phyloP scores from a whole-genome alignment of 2,329 filamentous ascomycete species.

The Cyphellophora europaea region DNA sequence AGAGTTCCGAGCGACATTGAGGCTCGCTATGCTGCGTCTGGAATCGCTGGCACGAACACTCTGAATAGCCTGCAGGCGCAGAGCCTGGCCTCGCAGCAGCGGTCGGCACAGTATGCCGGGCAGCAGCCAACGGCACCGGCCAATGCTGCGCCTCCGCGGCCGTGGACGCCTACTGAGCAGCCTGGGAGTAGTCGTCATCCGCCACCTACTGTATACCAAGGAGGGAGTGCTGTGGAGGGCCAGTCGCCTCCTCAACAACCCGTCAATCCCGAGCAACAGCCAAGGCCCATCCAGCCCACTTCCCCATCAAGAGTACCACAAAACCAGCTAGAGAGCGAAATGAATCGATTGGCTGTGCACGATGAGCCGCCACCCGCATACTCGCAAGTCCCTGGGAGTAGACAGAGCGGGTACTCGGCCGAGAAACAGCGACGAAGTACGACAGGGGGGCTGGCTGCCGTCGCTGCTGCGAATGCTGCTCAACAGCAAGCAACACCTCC shows the following conservation, averaged over 20 bases:
- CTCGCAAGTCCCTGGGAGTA: slow-evolving; percentile 58
- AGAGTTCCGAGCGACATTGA: slow-evolving; percentile 73
- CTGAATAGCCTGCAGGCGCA: slow-evolving; percentile 72
- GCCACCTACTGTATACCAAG: slow-evolving; percentile 85
- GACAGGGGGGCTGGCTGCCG: slow-evolving; percentile 12
- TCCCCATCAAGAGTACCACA: slow-evolving; percentile 38
- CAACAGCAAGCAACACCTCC: slow-evolving; percentile 8
- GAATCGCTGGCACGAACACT: slow-evolving; percentile 78
- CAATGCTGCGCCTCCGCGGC: slow-evolving; percentile 42
- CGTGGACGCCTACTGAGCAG: slow-evolving; percentile 91
- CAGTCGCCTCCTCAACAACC: slow-evolving; percentile 32
- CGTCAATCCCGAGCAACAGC: slow-evolving; percentile 30
- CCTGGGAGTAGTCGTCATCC: slow-evolving; percentile 81
- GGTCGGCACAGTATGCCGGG: slow-evolving; percentile 66
- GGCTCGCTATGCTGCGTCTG: slow-evolving; percentile 80
- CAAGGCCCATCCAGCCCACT: slow-evolving; percentile 21
- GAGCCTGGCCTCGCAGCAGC: slow-evolving; percentile 65
- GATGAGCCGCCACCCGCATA: slow-evolving; percentile 76
- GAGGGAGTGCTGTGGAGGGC: slow-evolving; percentile 55
- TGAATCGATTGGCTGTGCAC: slow-evolving; percentile 69
- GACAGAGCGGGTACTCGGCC: slow-evolving; percentile 53
- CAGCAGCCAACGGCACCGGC: slow-evolving; percentile 29
- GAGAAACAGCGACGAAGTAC: slow-evolving; percentile 59
- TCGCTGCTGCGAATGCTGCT: slow-evolving; percentile 12
- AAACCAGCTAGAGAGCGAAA: slow-evolving; percentile 75